A percentile compares a stretch with the other conserved stretches of the same genome.
Conservation (phyloP, 768 basidiomycete genomes). For the Tricholomella constricta region DNA sequence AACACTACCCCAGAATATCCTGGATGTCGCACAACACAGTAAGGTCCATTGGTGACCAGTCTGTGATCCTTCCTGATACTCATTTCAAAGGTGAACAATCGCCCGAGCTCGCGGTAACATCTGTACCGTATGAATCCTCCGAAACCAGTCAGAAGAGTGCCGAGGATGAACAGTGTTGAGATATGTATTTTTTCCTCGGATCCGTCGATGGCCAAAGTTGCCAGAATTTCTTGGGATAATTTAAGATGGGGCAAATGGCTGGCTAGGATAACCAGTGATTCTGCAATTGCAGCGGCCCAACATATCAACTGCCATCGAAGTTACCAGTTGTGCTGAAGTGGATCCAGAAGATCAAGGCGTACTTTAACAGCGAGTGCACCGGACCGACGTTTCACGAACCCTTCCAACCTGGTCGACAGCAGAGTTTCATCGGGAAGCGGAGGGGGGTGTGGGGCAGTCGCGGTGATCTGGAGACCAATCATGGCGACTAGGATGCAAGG, state of each 20-base stretch:
- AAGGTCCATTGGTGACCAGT: conserved; percentile 51
- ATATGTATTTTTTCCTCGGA: conserved; percentile 27
- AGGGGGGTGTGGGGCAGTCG: conserved; percentile 49
- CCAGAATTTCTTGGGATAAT: conserved; percentile 26
- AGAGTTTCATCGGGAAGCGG: conserved; percentile 33
- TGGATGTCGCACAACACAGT: conserved; percentile 50
- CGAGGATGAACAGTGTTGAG: conserved; percentile 37
- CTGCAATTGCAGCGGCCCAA: conserved; percentile 40
- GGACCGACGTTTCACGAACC: conserved; percentile 35
- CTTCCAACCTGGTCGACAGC: conserved; percentile 38
- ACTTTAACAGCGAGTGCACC: conserved; percentile 40
- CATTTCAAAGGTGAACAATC: conserved; percentile 54
- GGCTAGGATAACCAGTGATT: conserved; percentile 39
- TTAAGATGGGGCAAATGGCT: conserved; percentile 22
- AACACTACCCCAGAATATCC: conserved; percentile 47
- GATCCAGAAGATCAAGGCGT: neutral
- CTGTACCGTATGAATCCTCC: conserved; percentile 44
- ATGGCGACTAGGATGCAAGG: conserved; percentile 46
- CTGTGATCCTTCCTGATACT: conserved; percentile 46
- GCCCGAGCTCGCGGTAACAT: conserved; percentile 50
- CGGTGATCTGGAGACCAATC: conserved; percentile 43
- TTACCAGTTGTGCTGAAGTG: neutral
- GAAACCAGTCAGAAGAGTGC: conserved; percentile 35
- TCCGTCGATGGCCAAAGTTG: conserved; percentile 26
- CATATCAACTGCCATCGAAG: conserved; percentile 31